phyloP scores from a whole-genome alignment of 2,329 filamentous ascomycete genomes.

The Epichloe coenophiala region DNA sequence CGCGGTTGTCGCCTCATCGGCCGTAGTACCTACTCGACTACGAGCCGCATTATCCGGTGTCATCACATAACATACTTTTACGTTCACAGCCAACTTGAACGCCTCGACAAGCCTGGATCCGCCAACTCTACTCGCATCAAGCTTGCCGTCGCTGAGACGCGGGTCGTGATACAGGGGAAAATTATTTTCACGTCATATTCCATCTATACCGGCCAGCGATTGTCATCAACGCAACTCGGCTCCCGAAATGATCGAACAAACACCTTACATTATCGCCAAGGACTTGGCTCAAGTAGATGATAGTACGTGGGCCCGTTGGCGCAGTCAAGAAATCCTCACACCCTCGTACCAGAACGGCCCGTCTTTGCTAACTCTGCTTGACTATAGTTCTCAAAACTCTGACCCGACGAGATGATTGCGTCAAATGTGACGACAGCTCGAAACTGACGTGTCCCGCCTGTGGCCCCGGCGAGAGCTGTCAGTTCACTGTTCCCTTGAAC shows the following conservation, averaged over 20 bases:
- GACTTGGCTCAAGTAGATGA: slow-evolving; percentile 18
- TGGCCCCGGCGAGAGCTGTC: slow-evolving; percentile 26
- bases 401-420: slow-evolving; percentile 29
- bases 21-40: background rate
- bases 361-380: background rate
- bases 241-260: slow-evolving; percentile 6
- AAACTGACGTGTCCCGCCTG: slow-evolving; percentile 33
- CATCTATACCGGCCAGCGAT: background rate
- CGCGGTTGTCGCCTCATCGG: background rate
- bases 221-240: slow-evolving; percentile 1
- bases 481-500: slow-evolving; percentile 29
- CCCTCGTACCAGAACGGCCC: background rate
- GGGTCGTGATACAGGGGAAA: background rate
- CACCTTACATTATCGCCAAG: slow-evolving; percentile 9
- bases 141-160: background rate
- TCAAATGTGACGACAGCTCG: slow-evolving; percentile 30
- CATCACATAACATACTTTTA: background rate
- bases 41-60: slow-evolving; percentile 4
- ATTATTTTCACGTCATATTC: background rate
- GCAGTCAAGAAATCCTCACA: background rate
- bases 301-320: slow-evolving; percentile 12
- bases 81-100: background rate
- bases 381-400: slow-evolving; percentile 18
- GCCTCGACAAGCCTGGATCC: background rate
- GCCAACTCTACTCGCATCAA: background rate